phyloP scores from a whole-genome alignment of 2,329 filamentous ascomycete genomes.

The Alternaria triticimaculans region DNA sequence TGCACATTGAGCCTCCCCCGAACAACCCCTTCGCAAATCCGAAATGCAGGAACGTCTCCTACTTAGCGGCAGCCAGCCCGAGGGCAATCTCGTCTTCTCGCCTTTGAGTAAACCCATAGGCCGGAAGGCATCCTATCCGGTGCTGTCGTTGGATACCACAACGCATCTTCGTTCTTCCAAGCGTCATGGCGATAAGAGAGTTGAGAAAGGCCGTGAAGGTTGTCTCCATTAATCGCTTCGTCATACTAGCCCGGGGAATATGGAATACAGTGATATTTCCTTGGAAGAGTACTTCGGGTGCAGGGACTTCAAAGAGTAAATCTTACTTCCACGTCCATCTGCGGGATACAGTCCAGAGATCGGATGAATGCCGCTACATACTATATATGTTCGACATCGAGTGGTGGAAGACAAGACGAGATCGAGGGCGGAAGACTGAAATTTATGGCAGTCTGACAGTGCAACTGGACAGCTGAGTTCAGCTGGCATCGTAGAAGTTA shows the following conservation, averaged over 20 bases:
- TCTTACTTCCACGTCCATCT: neutral
- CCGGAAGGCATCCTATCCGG: neutral
- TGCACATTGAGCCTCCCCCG: neutral
- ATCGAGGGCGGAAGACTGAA: neutral
- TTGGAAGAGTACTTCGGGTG: neutral
- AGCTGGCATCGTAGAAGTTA: conserved; percentile 35
- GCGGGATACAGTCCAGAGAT: neutral
- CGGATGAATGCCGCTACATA: neutral
- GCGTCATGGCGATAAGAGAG: neutral
- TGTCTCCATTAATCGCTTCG: neutral
- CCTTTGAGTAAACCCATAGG: neutral
- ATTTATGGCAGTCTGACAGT: neutral
- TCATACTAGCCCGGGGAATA: neutral
- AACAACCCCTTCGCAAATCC: neutral
- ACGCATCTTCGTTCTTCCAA: neutral
- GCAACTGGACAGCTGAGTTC: neutral
- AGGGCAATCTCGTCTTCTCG: neutral
- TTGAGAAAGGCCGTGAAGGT: neutral
- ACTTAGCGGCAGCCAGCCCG: neutral
- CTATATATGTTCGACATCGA: neutral
- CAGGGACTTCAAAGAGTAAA: neutral
- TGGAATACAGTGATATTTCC: neutral
- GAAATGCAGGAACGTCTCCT: neutral
- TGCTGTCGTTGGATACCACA: neutral
- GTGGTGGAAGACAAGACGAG: neutral